Evolutionary conservation across 352 stramenopile genomes (phyloP).

Genomic region (Thalassiosira mediterranea): DNA sequence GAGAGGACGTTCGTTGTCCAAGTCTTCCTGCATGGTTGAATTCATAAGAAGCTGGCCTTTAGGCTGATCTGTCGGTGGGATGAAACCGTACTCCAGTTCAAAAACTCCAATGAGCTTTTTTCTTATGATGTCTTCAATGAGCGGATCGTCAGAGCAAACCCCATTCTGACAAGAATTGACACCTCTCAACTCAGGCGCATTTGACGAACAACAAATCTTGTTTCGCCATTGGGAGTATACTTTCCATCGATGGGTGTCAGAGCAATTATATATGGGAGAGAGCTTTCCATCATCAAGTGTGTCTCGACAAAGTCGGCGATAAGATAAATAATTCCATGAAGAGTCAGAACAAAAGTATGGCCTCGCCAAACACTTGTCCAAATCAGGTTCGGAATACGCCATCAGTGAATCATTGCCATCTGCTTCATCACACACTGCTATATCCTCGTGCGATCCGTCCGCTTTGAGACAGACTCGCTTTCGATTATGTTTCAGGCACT

Average conservation of each 20-base stretch:
- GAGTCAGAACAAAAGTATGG: constrained; percentile 81
- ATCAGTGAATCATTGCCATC: constrained; percentile 18
- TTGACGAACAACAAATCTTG: constrained; percentile 52
- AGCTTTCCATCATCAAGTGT: constrained; percentile 32
- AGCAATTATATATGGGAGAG: constrained; percentile 61
- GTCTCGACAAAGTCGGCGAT: constrained; percentile 66
- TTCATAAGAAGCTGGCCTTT: constrained; percentile 60
- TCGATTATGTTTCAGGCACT: constrained; percentile 77
- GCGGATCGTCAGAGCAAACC: constrained; percentile 40
- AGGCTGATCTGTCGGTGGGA: constrained; percentile 46
- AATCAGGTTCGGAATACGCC: constrained; percentile 63
- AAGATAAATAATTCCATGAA: constrained; percentile 72
- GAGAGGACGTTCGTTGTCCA: constrained; percentile 44
- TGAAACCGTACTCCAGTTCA: constrained; percentile 49
- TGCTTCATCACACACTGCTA: constrained; percentile 35
- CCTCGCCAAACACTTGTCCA: constrained; percentile 78
- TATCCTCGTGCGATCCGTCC: constrained; percentile 73
- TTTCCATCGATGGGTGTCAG: constrained; percentile 50
- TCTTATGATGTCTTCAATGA: constrained; percentile 55
- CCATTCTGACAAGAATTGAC: constrained; percentile 50
- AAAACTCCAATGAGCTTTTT: constrained; percentile 57
- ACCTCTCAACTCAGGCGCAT: constrained; percentile 48
- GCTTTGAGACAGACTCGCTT: constrained; percentile 72
- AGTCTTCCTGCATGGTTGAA: constrained; percentile 54
- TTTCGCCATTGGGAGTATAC: constrained; percentile 56